Percentiles rank a stretch among this genome's conserved stretches.
phyloP scores from a whole-genome alignment of 129 eudicot genomes.

The Apium graveolens region DNA sequence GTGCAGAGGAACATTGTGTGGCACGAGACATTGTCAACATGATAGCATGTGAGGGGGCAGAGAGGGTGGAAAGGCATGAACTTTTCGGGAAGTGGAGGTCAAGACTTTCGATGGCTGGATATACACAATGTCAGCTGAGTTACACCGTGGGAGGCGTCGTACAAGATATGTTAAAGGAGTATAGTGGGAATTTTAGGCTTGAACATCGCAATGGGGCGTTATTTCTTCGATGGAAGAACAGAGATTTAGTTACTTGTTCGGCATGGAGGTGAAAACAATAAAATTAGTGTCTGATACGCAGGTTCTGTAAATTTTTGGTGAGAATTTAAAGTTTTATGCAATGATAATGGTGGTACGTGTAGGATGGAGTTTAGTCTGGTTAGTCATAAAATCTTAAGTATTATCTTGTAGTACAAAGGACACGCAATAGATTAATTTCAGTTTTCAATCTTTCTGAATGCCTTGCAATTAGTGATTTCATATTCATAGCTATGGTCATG shows the following conservation, averaged over 20 bases:
- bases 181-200: slow-evolving; percentile 45
- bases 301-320: slow-evolving; percentile 6
- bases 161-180: slow-evolving; percentile 37
- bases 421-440: not conserved
- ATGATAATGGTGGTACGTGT: not conserved
- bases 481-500: not conserved
- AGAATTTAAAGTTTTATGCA: not conserved
- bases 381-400: not conserved
- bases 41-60: slow-evolving; percentile 75
- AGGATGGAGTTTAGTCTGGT: not conserved
- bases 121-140: slow-evolving; percentile 42
- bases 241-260: slow-evolving; percentile 52
- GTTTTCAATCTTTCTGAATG: not conserved
- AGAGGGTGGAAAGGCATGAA: slow-evolving; percentile 82
- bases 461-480: not conserved
- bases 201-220: slow-evolving; percentile 59
- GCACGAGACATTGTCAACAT: slow-evolving; percentile 77
- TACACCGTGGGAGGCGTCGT: slow-evolving; percentile 33
- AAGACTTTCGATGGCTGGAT: slow-evolving; percentile 68
- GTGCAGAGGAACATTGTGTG: slow-evolving; percentile 75
- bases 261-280: slow-evolving; percentile 55
- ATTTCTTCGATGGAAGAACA: slow-evolving; percentile 75
- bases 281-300: not conserved
- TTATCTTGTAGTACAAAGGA: not conserved
- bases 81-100: slow-evolving; percentile 63